Base-by-base conservation (phyloP, 495 filamentous ascomycete genomes). In the Aspergillus incahuasiensis region DNA sequence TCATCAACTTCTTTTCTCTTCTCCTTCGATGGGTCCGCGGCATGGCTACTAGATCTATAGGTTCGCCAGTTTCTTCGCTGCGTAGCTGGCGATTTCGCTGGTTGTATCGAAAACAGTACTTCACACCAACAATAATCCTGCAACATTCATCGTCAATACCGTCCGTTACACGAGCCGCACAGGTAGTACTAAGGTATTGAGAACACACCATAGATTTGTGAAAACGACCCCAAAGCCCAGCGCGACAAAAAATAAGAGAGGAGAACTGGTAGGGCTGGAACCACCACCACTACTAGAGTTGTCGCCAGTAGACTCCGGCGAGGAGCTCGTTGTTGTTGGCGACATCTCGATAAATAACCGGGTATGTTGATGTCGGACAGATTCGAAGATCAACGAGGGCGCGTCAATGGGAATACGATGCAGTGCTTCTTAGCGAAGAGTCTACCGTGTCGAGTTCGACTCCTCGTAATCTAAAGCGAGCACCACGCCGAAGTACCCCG, bases 51-150 rank as follows among this genome's bases (percentile, higher is more conserved):
- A 96, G 73, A 65, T 91, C 89, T 47, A 78, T 95, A 1, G 89
- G 88, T 40, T 97, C 95, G 57, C 86, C 90, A 61, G 92, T 87
- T 62, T 96, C 92, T 57, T 86, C 86, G 57, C 86, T 80, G 50
- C 88, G 85, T 56, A 88, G 72, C 44, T 84, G 83, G 28, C 94
- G 88, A 69, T 95, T 95, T 24, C 94, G 84, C 58, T 95, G 91
- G 69, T 97, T 98, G 69, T 98, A 97, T 49, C 94, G 82, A 69
- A 98, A 98, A 73, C 94, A 98, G 72, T 98, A 98, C 72, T 98
- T 98, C 48, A 98, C 94, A 38, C 94, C 94, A 60, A 98, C 94
- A 64, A 98, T 98, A 68, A 98, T 98, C 94, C 94, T 97, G 62
- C 48, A 1, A 4, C n/a, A n/a, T 15, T 24, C 2, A 52, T 54